Evolutionary conservation across 495 filamentous ascomycete genomes (phyloP).

Genomic region (Xylaria cubensis): DNA sequence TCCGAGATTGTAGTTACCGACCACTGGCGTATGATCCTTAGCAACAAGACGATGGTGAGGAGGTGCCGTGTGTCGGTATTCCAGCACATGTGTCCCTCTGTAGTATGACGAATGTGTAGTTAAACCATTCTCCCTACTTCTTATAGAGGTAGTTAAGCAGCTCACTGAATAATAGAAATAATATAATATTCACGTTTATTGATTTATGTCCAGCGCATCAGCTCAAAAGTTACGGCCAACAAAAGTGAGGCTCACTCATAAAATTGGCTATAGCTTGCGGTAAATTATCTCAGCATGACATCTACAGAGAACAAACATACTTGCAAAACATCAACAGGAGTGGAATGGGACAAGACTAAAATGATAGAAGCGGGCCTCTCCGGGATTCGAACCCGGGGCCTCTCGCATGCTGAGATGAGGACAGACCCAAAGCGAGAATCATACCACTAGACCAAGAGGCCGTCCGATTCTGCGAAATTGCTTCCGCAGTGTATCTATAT

Average conservation of each 20-base stretch:
- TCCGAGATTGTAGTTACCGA: not conserved
- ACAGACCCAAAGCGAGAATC: constrained; percentile 29
- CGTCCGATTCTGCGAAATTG: not conserved
- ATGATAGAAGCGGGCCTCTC: not conserved
- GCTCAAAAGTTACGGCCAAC: not conserved
- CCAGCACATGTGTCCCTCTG: not conserved
- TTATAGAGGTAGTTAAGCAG: not conserved
- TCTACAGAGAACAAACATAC: too few relatives aligned
- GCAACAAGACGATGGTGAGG: not conserved
- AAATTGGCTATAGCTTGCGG: too few relatives aligned
- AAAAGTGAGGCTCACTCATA: not conserved
- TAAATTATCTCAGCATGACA: too few relatives aligned
- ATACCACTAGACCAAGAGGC: constrained; percentile 29
- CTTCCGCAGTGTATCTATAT: not conserved
- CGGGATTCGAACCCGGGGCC: constrained; percentile 31
- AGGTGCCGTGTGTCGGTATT: not conserved
- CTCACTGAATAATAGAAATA: not conserved
- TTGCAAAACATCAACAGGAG: too few relatives aligned
- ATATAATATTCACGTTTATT: not conserved
- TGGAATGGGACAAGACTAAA: not conserved
- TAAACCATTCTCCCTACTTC: not conserved
- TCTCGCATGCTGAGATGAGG: constrained; percentile 13
- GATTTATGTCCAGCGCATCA: not conserved
- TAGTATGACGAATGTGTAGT: not conserved
- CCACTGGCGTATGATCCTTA: not conserved